Evolutionary conservation across 2,329 filamentous ascomycete genomes (phyloP), one percentile per base, ranked within the genome.

Genomic region (Byssoonygena ceratinophila): DNA sequence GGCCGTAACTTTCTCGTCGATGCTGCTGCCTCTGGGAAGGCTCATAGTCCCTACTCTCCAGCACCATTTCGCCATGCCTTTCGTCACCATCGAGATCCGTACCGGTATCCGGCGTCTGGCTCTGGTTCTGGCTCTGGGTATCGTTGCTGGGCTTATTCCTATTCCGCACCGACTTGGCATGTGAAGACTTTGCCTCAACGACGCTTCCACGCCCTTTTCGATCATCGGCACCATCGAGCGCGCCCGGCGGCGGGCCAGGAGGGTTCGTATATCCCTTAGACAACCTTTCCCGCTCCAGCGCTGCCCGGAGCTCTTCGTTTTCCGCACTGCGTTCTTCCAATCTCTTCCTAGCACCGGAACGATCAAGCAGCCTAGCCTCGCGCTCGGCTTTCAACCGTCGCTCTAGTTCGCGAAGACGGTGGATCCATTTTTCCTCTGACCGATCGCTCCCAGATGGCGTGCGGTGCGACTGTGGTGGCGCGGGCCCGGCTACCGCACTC

Each of bases 381-480:
- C 92, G 75, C 71, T 98, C 92, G 43, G 86, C 83, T 67, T 95
- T 94, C 16, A 98, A 75, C 60, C 94, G 81, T 59, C 84, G 79
- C 73, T 98, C 92, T 59, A 97, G 74, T 64, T 97, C 90, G 53
- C 87, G 82, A 31, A 97, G 75, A 5, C 92, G 75, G 57, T 94
- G 80, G 58, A 94, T 82, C 87, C 88, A 95, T 59, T 85, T 81
- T 58, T 86, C 83, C 60, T 91, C 84, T 36, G 74, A 62, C 8
- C 58, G 58, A n/a, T 70, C 64, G 57, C 57, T 61, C 29, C 55
- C 49, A 11, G 57, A 46, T 31, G 51, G 45, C 25, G 51, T 55
- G 37, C 37, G 39, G 44, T 41, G 27, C 45, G 37, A 14, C 40
- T 32, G 49, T 44, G 34, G 31, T 3, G 44, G 32, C 53, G 3